These are phyloP conservation scores for Xylaria polymorpha DNA, from an alignment of 2,329 filamentous ascomycete species.

Conservation along the genomic window DNA sequence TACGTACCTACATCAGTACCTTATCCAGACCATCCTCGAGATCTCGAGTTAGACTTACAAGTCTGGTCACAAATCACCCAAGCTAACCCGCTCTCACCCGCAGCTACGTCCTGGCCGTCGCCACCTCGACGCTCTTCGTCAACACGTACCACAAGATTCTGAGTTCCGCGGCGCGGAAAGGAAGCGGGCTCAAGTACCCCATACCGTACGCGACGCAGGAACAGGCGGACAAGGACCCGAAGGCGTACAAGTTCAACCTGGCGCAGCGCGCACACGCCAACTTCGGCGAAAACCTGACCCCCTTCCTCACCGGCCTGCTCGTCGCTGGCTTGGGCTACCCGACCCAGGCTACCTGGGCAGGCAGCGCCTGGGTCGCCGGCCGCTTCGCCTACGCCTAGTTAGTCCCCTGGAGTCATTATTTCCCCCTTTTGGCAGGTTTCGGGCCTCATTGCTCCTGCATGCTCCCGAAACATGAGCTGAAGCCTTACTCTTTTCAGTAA, in stretches of 20 bases:
- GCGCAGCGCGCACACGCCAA: slow-evolving; percentile 62
- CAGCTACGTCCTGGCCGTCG: slow-evolving; percentile 71
- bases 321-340: slow-evolving; percentile 69
- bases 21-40: neutral
- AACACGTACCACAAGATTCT: slow-evolving; percentile 64
- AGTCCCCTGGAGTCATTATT: too few species aligned
- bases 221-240: slow-evolving; percentile 64
- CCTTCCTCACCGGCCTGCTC: slow-evolving; percentile 64
- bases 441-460: too few species aligned
- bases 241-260: slow-evolving; percentile 72
- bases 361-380: slow-evolving; percentile 63
- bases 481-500: too few species aligned
- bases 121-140: slow-evolving; percentile 68
- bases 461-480: too few species aligned
- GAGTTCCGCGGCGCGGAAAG: slow-evolving; percentile 62
- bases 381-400: slow-evolving; percentile 66
- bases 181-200: slow-evolving; percentile 67
- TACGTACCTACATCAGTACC: neutral
- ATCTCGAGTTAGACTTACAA: neutral
- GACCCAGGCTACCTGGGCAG: slow-evolving; percentile 59
- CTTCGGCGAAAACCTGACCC: slow-evolving; percentile 70
- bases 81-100: neutral
- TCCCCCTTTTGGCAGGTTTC: too few species aligned
- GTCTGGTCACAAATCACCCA: neutral
- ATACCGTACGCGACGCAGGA: slow-evolving; percentile 66